A percentile compares a stretch with the other conserved stretches of the same genome.
Evolutionary conservation across 1,284 basidiomycete species (phyloP).

Genomic region (Pascua guehoae): DNA sequence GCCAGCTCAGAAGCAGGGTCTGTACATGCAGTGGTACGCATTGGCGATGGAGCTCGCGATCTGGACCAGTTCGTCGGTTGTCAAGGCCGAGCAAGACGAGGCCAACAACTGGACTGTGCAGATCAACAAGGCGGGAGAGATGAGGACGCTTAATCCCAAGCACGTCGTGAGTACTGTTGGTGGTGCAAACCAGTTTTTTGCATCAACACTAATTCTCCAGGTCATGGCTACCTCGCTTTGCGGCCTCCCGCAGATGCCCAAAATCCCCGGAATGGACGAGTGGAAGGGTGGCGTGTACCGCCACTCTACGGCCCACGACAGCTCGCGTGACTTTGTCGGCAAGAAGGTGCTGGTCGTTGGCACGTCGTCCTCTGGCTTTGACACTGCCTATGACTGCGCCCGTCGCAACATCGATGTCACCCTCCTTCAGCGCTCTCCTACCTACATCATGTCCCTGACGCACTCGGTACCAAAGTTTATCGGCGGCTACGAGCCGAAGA

Average conservation of each 20-base stretch:
- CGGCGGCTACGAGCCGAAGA: slow-evolving; percentile 42
- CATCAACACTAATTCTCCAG: too few species aligned
- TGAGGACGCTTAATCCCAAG: slow-evolving; percentile 53
- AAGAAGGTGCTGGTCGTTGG: slow-evolving; percentile 63
- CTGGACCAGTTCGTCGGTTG: slow-evolving; percentile 52
- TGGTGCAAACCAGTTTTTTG: too few species aligned
- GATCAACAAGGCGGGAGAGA: slow-evolving; percentile 47
- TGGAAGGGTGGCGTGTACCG: slow-evolving; percentile 54
- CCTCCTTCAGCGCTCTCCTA: slow-evolving; percentile 61
- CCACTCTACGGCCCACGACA: slow-evolving; percentile 58
- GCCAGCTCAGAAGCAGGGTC: slow-evolving; percentile 51
- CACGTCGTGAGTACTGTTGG: too few species aligned
- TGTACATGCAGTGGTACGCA: slow-evolving; percentile 39
- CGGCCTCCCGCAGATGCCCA: slow-evolving; percentile 24
- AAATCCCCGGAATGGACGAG: slow-evolving; percentile 43
- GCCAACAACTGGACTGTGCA: slow-evolving; percentile 56
- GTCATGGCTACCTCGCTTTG: slow-evolving; percentile 33
- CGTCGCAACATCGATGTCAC: slow-evolving; percentile 57
- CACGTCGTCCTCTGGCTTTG: slow-evolving; percentile 57
- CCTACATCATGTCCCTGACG: slow-evolving; percentile 57
- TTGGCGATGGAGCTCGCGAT: slow-evolving; percentile 36
- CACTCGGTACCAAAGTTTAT: slow-evolving; percentile 52
- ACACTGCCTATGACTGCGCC: slow-evolving; percentile 53
- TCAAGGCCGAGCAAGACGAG: slow-evolving; percentile 50
- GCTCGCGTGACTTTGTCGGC: slow-evolving; percentile 53